These are phyloP conservation scores for Mycocalia duriaeana DNA, from an alignment of 1,284 basidiomycete genomes.

Conservation along the genomic window DNA sequence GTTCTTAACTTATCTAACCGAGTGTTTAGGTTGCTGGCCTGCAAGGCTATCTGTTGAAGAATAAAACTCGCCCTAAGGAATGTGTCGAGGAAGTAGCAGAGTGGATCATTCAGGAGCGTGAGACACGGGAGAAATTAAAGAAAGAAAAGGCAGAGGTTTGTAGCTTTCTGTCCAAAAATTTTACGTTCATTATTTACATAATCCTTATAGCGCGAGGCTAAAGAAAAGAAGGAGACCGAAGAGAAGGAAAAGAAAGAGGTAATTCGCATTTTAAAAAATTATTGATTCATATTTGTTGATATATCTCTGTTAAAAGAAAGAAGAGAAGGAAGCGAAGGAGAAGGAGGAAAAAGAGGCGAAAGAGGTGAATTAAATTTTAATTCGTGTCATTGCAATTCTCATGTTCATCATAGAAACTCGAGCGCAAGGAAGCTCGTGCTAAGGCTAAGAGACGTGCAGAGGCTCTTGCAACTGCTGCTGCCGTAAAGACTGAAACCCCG, in stretches of 20 bases:
- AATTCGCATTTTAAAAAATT: slow-evolving; percentile 4
- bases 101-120: slow-evolving; percentile 74
- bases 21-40: slow-evolving; percentile 65
- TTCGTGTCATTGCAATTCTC: slow-evolving; percentile 3
- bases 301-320: slow-evolving; percentile 34
- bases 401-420: slow-evolving; percentile 36
- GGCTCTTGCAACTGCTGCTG: slow-evolving; percentile 32
- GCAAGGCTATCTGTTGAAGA: slow-evolving; percentile 80
- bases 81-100: slow-evolving; percentile 73
- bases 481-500: slow-evolving; percentile 34
- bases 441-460: slow-evolving; percentile 61
- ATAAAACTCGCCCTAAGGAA: slow-evolving; percentile 78
- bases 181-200: too few relatives aligned
- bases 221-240: slow-evolving; percentile 68
- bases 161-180: slow-evolving; percentile 9
- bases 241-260: slow-evolving; percentile 57
- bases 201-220: slow-evolving; percentile 57
- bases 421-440: slow-evolving; percentile 50
- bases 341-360: slow-evolving; percentile 46
- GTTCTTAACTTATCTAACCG: background rate
- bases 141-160: slow-evolving; percentile 76
- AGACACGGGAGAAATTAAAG: slow-evolving; percentile 76
- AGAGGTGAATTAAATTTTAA: slow-evolving; percentile 36
- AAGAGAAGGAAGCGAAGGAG: slow-evolving; percentile 46
- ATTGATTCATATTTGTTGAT: slow-evolving; percentile 4